A percentile compares a stretch with the other conserved stretches of the same genome.
Conservation (phyloP, 2,329 filamentous ascomycete species). For the Dothidotthia symphoricarpi region DNA sequence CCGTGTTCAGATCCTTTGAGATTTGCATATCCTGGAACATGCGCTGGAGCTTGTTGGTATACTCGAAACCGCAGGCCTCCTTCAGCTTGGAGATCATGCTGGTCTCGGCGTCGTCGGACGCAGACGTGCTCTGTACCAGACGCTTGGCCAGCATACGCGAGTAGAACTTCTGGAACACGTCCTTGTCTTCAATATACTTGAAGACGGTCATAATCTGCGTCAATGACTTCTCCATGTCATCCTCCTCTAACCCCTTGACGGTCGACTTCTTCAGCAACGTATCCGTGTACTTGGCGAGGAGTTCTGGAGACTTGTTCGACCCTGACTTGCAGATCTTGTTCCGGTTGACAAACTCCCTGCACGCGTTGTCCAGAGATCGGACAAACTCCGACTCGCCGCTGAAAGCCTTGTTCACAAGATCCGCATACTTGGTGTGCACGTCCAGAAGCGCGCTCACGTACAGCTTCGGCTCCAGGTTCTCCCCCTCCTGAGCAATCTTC, state of each 20-base stretch:
- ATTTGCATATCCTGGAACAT: constrained; percentile 99
- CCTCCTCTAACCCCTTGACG: constrained; percentile 87
- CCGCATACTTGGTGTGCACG: constrained; percentile 90
- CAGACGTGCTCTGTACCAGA: constrained; percentile 90
- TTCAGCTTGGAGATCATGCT: constrained; percentile 99
- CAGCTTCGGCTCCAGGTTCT: constrained; percentile 90
- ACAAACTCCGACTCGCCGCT: constrained; percentile 96
- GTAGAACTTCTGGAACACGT: constrained; percentile 99
- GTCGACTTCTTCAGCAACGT: constrained; percentile 82
- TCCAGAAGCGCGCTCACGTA: constrained; percentile 95
- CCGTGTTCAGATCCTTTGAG: constrained; percentile 90
- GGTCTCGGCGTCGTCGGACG: constrained; percentile 94
- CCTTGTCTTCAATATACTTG: constrained; percentile 99
- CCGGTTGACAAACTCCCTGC: constrained; percentile 95
- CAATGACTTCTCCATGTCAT: constrained; percentile 84
- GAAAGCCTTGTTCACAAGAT: constrained; percentile 87
- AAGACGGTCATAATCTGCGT: constrained; percentile 98
- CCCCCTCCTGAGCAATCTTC: constrained; percentile 84
- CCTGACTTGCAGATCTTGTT: constrained; percentile 94
- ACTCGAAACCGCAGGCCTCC: constrained; percentile 97
- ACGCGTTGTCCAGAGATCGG: constrained; percentile 91
- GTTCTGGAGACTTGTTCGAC: constrained; percentile 89
- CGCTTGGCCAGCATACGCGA: constrained; percentile 94
- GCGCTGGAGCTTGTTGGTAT: constrained; percentile 98
- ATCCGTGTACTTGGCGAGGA: constrained; percentile 94